These are phyloP conservation scores for Blepharisma stoltei DNA, from an alignment of 73 alveolate species.

Conservation along the genomic window DNA sequence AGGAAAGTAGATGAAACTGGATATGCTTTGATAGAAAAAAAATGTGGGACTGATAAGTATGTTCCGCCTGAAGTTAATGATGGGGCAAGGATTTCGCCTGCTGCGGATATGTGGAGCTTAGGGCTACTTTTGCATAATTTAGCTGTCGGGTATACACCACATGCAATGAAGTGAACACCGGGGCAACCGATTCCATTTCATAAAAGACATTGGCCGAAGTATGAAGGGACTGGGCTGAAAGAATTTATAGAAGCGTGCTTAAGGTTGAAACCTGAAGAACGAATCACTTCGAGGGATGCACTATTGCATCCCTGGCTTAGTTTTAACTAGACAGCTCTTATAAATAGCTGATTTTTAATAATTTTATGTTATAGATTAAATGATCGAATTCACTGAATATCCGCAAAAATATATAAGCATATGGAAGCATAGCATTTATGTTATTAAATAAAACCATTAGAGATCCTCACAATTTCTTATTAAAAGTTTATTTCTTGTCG, in stretches of 20 bases:
- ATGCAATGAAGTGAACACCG: slow-evolving; percentile 13
- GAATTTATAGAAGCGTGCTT: slow-evolving; percentile 44
- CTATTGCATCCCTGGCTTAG: slow-evolving; percentile 53
- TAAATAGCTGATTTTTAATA: too few species aligned
- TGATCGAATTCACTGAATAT: too few species aligned
- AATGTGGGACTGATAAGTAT: slow-evolving; percentile 29
- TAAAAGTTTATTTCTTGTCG: too few species aligned
- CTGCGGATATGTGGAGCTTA: slow-evolving; percentile 62
- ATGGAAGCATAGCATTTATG: too few species aligned
- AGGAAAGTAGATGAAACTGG: not conserved
- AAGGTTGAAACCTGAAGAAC: slow-evolving; percentile 39
- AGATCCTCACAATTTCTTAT: too few species aligned
- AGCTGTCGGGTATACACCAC: slow-evolving; percentile 48
- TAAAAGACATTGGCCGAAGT: slow-evolving; percentile 24
- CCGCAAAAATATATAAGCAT: too few species aligned
- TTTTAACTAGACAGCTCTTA: too few species aligned
- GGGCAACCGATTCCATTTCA: not conserved
- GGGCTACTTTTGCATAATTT: slow-evolving; percentile 52
- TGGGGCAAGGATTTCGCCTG: slow-evolving; percentile 29
- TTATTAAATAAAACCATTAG: too few species aligned
- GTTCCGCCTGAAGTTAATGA: slow-evolving; percentile 32
- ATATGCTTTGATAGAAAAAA: not conserved
- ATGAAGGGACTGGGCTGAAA: slow-evolving; percentile 25
- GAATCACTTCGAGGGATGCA: slow-evolving; percentile 57
- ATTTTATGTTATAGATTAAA: too few species aligned